Percentiles rank a stretch among this genome's conserved stretches.
phyloP scores from a whole-genome alignment of 805 yeast genomes.

The Cephaloascus albidus region DNA sequence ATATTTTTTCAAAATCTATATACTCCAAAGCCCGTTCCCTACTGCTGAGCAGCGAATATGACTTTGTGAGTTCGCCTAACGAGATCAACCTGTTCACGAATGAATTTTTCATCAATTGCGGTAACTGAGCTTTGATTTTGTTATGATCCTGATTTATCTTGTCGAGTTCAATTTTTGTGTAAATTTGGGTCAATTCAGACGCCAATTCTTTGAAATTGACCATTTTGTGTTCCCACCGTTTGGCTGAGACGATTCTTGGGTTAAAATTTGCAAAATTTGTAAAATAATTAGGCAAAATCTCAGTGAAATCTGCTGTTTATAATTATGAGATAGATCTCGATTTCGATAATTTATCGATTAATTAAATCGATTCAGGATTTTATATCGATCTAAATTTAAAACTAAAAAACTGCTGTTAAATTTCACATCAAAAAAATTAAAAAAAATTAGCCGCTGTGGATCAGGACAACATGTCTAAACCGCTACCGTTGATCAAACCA shows the following conservation, averaged over 20 bases:
- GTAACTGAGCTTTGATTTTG: background rate
- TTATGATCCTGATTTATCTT: background rate
- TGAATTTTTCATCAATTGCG: background rate
- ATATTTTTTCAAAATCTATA: slow-evolving; percentile 51
- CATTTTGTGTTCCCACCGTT: too few relatives aligned
- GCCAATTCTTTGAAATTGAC: background rate
- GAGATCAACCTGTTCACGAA: background rate
- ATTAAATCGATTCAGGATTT: too few relatives aligned
- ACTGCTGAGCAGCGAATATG: slow-evolving; percentile 31
- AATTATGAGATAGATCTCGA: too few relatives aligned
- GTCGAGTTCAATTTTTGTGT: background rate
- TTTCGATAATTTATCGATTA: too few relatives aligned
- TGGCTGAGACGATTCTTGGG: too few relatives aligned
- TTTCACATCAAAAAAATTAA: too few relatives aligned
- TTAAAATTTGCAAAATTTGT: too few relatives aligned
- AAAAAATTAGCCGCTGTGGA: too few relatives aligned
- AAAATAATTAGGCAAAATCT: too few relatives aligned
- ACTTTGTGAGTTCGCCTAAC: slow-evolving; percentile 2
- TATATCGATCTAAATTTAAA: too few relatives aligned
- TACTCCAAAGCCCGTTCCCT: slow-evolving; percentile 53
- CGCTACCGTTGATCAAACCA: background rate
- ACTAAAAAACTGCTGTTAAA: too few relatives aligned
- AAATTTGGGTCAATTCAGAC: background rate
- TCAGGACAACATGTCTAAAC: background rate
- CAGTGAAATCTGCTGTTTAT: too few relatives aligned